Base-by-base conservation (phyloP, 805 yeast species). In the Tanozyma kutaoensis region DNA sequence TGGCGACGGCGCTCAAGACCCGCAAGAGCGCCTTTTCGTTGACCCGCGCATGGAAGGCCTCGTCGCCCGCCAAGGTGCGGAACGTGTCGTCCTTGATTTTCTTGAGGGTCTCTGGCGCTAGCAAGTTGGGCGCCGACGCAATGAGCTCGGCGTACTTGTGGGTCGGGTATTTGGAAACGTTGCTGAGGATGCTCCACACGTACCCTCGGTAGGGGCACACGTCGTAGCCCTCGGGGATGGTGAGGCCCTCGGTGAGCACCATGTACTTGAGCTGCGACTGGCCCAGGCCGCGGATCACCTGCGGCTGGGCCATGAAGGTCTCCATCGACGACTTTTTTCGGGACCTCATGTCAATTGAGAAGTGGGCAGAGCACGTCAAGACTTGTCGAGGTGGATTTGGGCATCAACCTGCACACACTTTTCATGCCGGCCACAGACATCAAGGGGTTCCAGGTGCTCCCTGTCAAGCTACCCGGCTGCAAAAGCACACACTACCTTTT, bases 31-130 rank as follows among this genome's bases (percentile, higher is more conserved):
- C 53, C 3, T 67, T 71, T 41, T 82, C 93, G n/a, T 70, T 49
- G 2, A 84, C 94, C 29, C 64, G 66, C 25, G 53, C 51, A 31
- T 69, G 72, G 52, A 84, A 85, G 11, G 49, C 45, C 15, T 58
- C 53, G 43, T 85, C 93, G 20, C 81, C 76, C 48, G 79, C 76
- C 37, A 85, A 61, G 0, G 95, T 85, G 31, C 95, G 55, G 39
- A 82, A 82, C 1, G 93, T 78, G 43, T 85, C 95, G 46, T 85
- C 79, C 32, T 73, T 66, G 32, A 85, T 84, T 50, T 85, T 85
- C 20, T 65, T 55, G 31, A 73, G 72, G 7, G 72, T 58, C 0
- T 62, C 61, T 2, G 77, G 69, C 10, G 47, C 34, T 15, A 58
- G 40, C 14, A 32, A 28, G n/a, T 28, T 29, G 4, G 77, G 72